These are phyloP conservation scores for Botryosphaeria dothidea DNA, from an alignment of 2,329 filamentous ascomycete genomes.

Conservation along the genomic window DNA sequence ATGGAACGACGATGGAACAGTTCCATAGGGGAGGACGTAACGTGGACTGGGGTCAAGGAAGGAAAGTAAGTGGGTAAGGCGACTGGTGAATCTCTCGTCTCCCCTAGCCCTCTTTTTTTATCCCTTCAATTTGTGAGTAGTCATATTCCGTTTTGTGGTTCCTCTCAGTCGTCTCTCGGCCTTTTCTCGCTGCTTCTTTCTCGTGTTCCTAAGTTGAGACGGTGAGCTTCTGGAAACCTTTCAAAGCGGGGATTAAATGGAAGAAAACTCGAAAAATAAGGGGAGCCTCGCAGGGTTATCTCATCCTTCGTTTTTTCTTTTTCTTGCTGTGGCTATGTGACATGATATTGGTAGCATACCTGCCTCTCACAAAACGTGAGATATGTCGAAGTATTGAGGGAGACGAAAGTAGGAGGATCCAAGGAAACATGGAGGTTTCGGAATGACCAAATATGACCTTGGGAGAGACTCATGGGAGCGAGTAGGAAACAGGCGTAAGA, in stretches of 20 bases:
- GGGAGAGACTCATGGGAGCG: background rate
- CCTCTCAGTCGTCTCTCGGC: background rate
- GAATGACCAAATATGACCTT: background rate
- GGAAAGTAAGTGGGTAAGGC: background rate
- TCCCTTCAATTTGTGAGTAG: background rate
- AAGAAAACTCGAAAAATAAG: background rate
- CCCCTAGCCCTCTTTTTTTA: background rate
- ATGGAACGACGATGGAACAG: constrained; percentile 3
- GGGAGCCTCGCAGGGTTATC: background rate
- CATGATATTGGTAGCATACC: constrained; percentile 9
- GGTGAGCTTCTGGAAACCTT: background rate
- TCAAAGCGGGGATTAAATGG: background rate
- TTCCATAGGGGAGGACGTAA: background rate
- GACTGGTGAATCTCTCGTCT: background rate
- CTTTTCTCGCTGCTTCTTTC: background rate
- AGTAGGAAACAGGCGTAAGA: background rate
- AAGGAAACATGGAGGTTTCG: background rate
- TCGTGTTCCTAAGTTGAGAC: background rate
- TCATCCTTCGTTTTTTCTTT: background rate
- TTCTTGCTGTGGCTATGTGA: background rate
- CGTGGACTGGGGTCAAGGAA: background rate
- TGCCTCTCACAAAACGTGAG: background rate
- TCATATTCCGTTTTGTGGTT: background rate
- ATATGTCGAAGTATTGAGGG: background rate
- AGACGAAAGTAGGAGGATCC: background rate